These are phyloP conservation scores for Ustilago esculenta DNA, from an alignment of 1,284 basidiomycete species.

Conservation along the genomic window DNA sequence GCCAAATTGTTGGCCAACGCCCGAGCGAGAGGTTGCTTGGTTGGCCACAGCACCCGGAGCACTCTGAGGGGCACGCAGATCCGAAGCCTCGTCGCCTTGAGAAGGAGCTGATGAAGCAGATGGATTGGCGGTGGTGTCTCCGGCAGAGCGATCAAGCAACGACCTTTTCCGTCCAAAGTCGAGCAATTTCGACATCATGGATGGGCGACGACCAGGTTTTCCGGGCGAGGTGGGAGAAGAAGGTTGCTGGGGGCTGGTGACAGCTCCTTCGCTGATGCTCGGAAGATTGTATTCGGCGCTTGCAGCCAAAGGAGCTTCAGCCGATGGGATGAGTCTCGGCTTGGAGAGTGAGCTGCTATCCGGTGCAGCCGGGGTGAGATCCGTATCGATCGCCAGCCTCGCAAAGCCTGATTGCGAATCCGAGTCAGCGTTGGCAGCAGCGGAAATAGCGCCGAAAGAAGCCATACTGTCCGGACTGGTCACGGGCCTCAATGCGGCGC, in stretches of 20 bases:
- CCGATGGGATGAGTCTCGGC: not conserved
- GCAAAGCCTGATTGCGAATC: conserved; percentile 16
- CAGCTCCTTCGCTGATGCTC: conserved; percentile 31
- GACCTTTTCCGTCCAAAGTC: conserved; percentile 41
- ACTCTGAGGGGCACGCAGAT: not conserved
- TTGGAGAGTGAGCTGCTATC: not conserved
- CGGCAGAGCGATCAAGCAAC: conserved; percentile 26
- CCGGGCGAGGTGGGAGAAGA: conserved; percentile 4
- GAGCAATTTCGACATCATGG: conserved; percentile 46
- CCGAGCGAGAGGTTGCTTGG: conserved; percentile 23
- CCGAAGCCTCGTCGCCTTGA: conserved; percentile 8
- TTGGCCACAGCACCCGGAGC: conserved; percentile 4
- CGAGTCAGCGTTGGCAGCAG: conserved; percentile 11
- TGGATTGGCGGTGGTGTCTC: conserved; percentile 12
- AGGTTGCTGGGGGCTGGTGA: conserved; percentile 16
- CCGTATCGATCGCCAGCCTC: conserved; percentile 9
- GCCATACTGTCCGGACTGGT: conserved; percentile 30
- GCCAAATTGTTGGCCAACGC: conserved; percentile 13
- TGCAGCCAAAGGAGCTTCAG: conserved; percentile 9
- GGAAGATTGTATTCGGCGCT: conserved; percentile 16
- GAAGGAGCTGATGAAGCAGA: conserved; percentile 11
- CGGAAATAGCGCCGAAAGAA: conserved; percentile 19
- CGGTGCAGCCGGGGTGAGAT: not conserved
- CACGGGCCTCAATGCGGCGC: conserved; percentile 13
- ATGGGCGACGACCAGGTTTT: conserved; percentile 30